Conservation (phyloP, 768 basidiomycete genomes). For the Serpula lacrymans region DNA sequence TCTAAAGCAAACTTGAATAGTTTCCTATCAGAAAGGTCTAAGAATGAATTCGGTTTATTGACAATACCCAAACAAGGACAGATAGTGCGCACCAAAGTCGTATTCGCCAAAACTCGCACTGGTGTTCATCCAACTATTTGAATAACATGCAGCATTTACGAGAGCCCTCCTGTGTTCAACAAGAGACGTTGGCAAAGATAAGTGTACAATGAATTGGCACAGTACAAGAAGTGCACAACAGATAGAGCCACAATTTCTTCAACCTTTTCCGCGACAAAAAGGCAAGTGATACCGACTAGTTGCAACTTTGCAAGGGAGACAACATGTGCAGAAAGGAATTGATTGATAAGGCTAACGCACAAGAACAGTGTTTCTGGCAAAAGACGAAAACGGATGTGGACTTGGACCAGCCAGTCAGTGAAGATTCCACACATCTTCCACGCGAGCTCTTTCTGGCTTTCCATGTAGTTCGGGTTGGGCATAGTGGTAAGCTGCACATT, state of each 20-base stretch:
- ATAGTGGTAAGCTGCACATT: conserved; percentile 63
- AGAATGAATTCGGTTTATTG: no score
- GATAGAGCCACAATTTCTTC: conserved; percentile 92
- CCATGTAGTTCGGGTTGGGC: conserved; percentile 85
- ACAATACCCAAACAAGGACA: no score
- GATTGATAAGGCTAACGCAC: conserved; percentile 80
- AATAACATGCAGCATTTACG: no score
- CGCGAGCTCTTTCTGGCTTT: conserved; percentile 73
- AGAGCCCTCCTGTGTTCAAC: no score
- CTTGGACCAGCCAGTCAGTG: conserved; percentile 91
- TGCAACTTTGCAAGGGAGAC: conserved; percentile 85
- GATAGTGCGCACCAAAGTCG: no score
- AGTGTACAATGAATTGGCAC: conserved; percentile 76
- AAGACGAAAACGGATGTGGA: conserved; percentile 82
- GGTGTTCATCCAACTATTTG: no score
- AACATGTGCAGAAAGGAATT: conserved; percentile 65
- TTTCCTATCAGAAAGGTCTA: no score
- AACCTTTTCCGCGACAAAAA: conserved; percentile 88
- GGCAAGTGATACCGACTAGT: conserved; percentile 83
- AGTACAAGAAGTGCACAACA: conserved; percentile 73
- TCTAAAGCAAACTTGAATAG: no score
- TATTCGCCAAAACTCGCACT: no score
- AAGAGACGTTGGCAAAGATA: no score
- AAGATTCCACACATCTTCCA: conserved; percentile 90
- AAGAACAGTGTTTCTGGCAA: conserved; percentile 91